Evolutionary conservation across 768 basidiomycete genomes (phyloP).

Genomic region (Pleurotus citrinopileatus): DNA sequence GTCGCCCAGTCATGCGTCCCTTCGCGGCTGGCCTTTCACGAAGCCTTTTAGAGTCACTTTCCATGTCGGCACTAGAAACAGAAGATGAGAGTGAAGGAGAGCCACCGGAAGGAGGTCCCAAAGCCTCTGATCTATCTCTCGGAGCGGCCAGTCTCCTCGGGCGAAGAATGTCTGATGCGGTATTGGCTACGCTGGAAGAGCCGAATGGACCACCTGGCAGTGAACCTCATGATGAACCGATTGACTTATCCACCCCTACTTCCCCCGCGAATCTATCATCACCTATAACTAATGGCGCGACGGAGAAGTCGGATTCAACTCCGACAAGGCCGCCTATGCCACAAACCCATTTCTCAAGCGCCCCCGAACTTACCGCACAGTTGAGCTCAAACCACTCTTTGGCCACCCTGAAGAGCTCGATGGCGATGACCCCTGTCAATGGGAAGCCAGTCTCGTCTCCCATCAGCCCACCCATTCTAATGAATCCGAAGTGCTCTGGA

Average conservation of each 20-base stretch:
- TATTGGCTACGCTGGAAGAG: conserved; percentile 27
- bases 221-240: conserved; percentile 8
- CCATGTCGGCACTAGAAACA: conserved; percentile 52
- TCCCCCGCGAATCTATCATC: conserved; percentile 7
- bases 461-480: conserved; percentile 63
- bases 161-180: conserved; percentile 39
- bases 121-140: conserved; percentile 19
- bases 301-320: conserved; percentile 8
- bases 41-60: conserved; percentile 27
- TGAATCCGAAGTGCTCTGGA: conserved; percentile 86
- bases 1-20: conserved; percentile 16
- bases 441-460: conserved; percentile 18
- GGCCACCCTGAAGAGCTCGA: conserved; percentile 31
- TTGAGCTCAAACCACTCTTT: conserved; percentile 41
- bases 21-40: conserved; percentile 14
- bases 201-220: conserved; percentile 13
- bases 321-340: conserved; percentile 14
- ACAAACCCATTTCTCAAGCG: conserved; percentile 30
- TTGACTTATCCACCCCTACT: conserved; percentile 7
- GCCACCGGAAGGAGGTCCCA: conserved; percentile 18
- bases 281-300: conserved; percentile 11
- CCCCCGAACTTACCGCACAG: conserved; percentile 40
- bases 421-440: conserved; percentile 18
- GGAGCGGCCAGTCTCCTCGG: conserved; percentile 35
- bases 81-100: conserved; percentile 42